Evolutionary conservation across 2,329 filamentous ascomycete species (phyloP).

Genomic region (Fusarium sp.): DNA sequence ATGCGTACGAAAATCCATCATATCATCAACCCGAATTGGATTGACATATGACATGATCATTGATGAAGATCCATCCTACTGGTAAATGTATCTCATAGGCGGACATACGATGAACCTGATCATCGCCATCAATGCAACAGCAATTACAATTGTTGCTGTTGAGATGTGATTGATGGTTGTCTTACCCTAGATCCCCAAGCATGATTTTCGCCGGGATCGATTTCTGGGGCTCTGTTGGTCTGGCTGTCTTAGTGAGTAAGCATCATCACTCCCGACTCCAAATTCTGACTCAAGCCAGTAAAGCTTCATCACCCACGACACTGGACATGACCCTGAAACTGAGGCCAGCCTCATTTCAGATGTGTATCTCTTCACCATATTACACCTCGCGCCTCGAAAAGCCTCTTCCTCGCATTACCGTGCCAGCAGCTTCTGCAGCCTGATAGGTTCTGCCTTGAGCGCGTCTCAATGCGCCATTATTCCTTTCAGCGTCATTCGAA

Average conservation of each 20-base stretch:
- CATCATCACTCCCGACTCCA: neutral
- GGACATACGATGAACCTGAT: neutral
- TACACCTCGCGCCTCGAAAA: too few species aligned
- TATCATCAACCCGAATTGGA: neutral
- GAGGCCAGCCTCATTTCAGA: neutral
- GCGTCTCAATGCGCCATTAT: neutral
- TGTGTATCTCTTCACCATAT: neutral
- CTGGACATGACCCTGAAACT: too few species aligned
- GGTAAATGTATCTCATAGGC: neutral
- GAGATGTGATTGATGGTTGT: neutral
- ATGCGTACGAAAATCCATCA: neutral
- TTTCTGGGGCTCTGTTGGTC: neutral
- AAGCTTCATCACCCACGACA: neutral
- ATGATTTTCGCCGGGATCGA: neutral
- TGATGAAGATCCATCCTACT: neutral
- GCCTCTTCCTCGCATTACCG: neutral
- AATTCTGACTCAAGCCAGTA: neutral
- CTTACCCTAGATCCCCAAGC: constrained; percentile 19
- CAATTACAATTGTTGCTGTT: neutral
- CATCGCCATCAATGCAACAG: neutral
- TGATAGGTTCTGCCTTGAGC: neutral
- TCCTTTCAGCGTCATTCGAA: neutral
- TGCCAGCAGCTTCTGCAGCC: neutral
- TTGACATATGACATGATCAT: neutral
- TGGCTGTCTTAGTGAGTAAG: constrained; percentile 1